Base-by-base conservation (phyloP, 768 basidiomycete genomes). In the Rhizopogon roseolus region DNA sequence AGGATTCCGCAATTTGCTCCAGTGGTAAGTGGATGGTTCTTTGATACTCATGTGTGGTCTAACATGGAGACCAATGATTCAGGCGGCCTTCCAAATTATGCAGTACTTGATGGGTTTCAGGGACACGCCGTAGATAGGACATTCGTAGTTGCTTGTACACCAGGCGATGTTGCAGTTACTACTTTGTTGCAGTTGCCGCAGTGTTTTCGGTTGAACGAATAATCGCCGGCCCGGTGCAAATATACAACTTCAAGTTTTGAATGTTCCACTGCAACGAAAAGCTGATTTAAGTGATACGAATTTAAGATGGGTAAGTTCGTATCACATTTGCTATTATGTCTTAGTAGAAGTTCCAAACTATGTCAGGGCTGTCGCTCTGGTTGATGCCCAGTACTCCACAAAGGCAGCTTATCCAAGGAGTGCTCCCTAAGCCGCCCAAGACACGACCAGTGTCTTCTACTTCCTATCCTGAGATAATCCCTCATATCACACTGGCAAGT, bases 81-180 rank as follows among this genome's bases (percentile, higher is more conserved):
- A 85, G 83, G 83, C 87, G 49, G 78, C 83, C 0, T 82, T 85
- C 70, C 85, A 87, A 61, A 81, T 74, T 53, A 85, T 88, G 84
- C 71, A 82, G 58, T 86, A 76, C 60, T 61, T 88, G 58, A 74
- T 88, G 80, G 85, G 86, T 6, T 78, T 81, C 66, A 78, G 85
- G 55, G 64, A 66, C 1, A 77, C 60, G 1, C 81, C 80, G 16
- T 81, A 49, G 60, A 64, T 36, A 36, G 9, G 10, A 13, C 10
- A 36, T 11, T 11, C 13, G 34, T 11, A 36, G 34, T 13, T 29
- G 34, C 34, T 34, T 34, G 34, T 52, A 57, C 22, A 22, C 22
- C 22, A 22, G 22, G 22, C 22, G 22, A 22, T 22, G 22, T 22
- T 22, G 22, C 22, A 22, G 22, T n/a, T n/a, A n/a, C n/a, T 22